These are phyloP conservation scores for Heliophila coronopifolia DNA, from an alignment of 441 rosid species.

Conservation along the genomic window DNA sequence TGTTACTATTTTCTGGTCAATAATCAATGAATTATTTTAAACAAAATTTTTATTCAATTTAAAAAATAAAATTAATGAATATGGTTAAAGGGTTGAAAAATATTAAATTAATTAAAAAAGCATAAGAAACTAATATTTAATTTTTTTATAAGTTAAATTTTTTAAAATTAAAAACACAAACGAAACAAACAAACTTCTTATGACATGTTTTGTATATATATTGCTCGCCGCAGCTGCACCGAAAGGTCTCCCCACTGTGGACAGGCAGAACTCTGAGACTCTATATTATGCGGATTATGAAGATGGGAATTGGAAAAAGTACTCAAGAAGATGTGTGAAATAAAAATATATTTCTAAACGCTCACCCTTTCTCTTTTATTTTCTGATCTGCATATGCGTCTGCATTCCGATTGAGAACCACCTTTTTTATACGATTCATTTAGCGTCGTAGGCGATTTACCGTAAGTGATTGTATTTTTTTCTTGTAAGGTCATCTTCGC, in stretches of 20 bases:
- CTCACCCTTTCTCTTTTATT: background rate
- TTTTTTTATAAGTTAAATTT: too few relatives aligned
- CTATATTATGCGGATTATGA: constrained; percentile 90
- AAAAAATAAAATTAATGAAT: too few relatives aligned
- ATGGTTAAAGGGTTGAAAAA: too few relatives aligned
- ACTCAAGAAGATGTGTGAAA: constrained; percentile 45
- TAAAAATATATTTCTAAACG: too few relatives aligned
- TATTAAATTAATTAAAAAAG: too few relatives aligned
- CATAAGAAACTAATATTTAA: too few relatives aligned
- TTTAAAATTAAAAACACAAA: too few relatives aligned
- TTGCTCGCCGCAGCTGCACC: constrained; percentile 87
- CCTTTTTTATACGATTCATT: too few relatives aligned
- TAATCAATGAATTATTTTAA: too few relatives aligned
- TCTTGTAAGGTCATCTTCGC: constrained; percentile 68
- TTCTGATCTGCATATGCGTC: background rate
- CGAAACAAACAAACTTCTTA: too few relatives aligned
- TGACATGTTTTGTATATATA: constrained; percentile 24
- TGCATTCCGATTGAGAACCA: background rate
- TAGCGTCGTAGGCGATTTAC: background rate
- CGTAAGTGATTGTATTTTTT: background rate
- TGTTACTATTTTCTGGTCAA: too few relatives aligned
- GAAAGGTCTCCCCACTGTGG: constrained; percentile 60
- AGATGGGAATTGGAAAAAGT: constrained; percentile 77
- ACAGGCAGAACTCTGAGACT: constrained; percentile 69
- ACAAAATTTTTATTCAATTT: too few relatives aligned